Evolutionary conservation across 352 stramenopile species (phyloP).

Genomic region (Plasmopara halstedii): DNA sequence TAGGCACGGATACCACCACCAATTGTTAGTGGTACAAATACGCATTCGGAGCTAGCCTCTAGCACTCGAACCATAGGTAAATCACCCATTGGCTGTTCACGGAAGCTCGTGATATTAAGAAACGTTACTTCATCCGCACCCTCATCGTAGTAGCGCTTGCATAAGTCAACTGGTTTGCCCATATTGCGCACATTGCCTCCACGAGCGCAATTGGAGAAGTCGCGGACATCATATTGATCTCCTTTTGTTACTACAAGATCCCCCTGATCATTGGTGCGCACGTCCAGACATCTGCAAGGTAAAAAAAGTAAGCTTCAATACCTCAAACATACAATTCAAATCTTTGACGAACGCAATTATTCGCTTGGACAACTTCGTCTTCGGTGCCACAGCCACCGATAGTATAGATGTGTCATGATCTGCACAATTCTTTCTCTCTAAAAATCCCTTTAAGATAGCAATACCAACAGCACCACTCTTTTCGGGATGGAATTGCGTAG

Average conservation of each 20-base stretch:
- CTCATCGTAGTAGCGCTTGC: constrained; percentile 93
- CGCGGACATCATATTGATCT: constrained; percentile 98
- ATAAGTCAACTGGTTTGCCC: constrained; percentile 94
- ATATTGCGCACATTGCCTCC: constrained; percentile 95
- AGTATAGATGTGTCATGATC: constrained; percentile 43
- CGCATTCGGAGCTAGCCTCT: constrained; percentile 89
- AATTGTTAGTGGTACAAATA: constrained; percentile 98
- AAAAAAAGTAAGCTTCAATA: constrained; percentile 7
- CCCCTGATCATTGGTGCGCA: constrained; percentile 93
- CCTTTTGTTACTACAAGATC: constrained; percentile 98
- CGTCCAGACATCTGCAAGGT: constrained; percentile 88
- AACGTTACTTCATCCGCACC: constrained; percentile 96
- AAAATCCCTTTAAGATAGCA: constrained; percentile 88
- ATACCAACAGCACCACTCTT: constrained; percentile 93
- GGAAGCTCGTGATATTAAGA: constrained; percentile 98
- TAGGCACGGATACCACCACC: constrained; percentile 97
- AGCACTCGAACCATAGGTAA: constrained; percentile 96
- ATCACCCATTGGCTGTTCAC: constrained; percentile 94
- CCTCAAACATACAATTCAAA: not conserved
- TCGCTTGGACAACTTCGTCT: constrained; percentile 89
- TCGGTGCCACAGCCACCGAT: constrained; percentile 11
- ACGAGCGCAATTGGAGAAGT: constrained; percentile 54
- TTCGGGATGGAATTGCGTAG: constrained; percentile 98
- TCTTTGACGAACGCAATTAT: constrained; percentile 83
- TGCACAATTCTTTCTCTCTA: constrained; percentile 66